Evolutionary conservation across 169 alveolate species (phyloP).

Genomic region (Cryptosporidium ryanae): DNA sequence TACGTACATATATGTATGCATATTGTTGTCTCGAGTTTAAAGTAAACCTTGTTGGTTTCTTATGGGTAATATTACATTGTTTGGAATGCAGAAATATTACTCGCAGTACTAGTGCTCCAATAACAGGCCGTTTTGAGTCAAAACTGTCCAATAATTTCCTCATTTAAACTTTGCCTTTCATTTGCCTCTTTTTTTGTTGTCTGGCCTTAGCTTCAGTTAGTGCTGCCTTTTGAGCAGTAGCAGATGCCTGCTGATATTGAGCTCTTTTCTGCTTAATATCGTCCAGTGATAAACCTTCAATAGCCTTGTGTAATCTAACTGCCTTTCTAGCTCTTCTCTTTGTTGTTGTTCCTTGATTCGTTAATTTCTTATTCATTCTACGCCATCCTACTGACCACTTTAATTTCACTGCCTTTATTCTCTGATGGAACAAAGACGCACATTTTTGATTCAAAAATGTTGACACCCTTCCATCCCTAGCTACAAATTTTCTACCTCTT

Average conservation of each 20-base stretch:
- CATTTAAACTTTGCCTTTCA: neutral
- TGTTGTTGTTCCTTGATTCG: constrained; percentile 66
- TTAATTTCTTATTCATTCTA: constrained; percentile 94
- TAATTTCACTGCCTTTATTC: constrained; percentile 94
- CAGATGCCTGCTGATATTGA: constrained; percentile 80
- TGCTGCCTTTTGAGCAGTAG: constrained; percentile 73
- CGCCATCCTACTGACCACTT: constrained; percentile 98
- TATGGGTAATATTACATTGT: no score
- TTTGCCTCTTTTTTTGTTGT: constrained; percentile 50
- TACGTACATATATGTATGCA: no score
- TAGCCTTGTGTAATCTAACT: constrained; percentile 94
- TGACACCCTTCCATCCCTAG: constrained; percentile 96
- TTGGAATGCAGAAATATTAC: no score
- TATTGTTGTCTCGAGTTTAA: no score
- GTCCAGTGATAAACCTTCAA: constrained; percentile 95
- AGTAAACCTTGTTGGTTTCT: no score
- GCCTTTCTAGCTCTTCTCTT: constrained; percentile 82
- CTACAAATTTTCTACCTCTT: constrained; percentile 94
- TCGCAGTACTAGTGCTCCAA: no score
- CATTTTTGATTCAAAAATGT: constrained; percentile 90
- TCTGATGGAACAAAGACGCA: constrained; percentile 92
- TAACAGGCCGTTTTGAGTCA: no score
- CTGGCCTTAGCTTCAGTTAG: constrained; percentile 73
- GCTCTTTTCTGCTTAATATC: constrained; percentile 90
- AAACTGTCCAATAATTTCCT: no score